Conservation (phyloP, 129 eudicot genomes). For the Heracleum sosnowskyi region DNA sequence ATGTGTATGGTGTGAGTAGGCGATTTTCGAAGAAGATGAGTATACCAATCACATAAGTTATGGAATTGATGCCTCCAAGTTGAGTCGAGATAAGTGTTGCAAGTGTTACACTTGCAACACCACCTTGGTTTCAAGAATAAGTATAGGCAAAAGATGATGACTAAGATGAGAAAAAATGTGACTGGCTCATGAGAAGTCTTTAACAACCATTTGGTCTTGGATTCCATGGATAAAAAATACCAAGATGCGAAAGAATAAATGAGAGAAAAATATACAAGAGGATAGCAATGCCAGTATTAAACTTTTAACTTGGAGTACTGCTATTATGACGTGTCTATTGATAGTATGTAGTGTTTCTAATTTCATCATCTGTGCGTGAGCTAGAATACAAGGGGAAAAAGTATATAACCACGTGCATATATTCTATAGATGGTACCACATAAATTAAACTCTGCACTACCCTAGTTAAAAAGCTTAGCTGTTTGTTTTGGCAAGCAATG, state of each 20-base stretch:
- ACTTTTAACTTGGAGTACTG: not conserved
- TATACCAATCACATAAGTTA: conserved; percentile 85
- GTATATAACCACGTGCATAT: not conserved
- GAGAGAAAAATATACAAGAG: not conserved
- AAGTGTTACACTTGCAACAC: conserved; percentile 54
- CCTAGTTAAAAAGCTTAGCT: not conserved
- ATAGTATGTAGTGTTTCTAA: not conserved
- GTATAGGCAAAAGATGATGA: conserved; percentile 11
- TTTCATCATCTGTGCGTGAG: not conserved
- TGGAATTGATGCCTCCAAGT: conserved; percentile 47
- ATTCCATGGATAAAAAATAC: conserved; percentile 15
- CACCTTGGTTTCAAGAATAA: conserved; percentile 18
- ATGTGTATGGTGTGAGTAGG: conserved; percentile 64
- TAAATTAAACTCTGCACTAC: not conserved
- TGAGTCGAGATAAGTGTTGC: conserved; percentile 48
- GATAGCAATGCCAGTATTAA: not conserved
- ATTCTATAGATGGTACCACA: not conserved
- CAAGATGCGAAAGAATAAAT: not conserved
- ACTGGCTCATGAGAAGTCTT: conserved; percentile 2
- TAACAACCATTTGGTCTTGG: conserved; percentile 3
- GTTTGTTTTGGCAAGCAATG: not conserved
- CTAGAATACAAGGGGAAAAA: not conserved
- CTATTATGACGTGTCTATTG: too few species aligned
- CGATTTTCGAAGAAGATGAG: conserved; percentile 67
- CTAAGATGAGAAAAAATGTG: not conserved